Conservation (phyloP, 1,284 basidiomycete species). For the Apiotrichum domesticum region DNA sequence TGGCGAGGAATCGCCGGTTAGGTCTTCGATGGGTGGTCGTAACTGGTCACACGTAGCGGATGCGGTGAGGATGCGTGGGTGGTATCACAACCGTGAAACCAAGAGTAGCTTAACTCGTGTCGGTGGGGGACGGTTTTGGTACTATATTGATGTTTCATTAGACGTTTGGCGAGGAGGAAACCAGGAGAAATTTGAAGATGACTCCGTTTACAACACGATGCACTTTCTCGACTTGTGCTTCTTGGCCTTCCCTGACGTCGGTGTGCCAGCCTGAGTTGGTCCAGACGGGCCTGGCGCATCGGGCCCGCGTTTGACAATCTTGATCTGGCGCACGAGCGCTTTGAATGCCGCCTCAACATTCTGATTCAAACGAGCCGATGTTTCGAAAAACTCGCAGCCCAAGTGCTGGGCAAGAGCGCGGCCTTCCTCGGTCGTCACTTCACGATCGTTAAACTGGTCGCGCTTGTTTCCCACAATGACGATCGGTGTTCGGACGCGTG, state of each 20-base stretch:
- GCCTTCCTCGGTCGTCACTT: slow-evolving; percentile 85
- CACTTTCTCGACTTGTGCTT: slow-evolving; percentile 46
- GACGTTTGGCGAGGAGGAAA: background rate
- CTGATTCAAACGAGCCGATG: slow-evolving; percentile 87
- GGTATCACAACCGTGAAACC: too few species aligned
- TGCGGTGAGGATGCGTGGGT: too few species aligned
- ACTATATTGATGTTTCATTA: too few species aligned
- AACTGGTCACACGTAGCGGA: background rate
- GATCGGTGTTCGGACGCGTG: slow-evolving; percentile 34
- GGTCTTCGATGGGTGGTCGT: background rate
- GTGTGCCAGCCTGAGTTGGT: slow-evolving; percentile 1
- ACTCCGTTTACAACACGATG: slow-evolving; percentile 35
- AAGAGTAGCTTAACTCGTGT: background rate
- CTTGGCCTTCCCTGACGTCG: slow-evolving; percentile 26
- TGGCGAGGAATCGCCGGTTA: too few species aligned
- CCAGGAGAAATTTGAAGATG: background rate
- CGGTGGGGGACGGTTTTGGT: background rate
- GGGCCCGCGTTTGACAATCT: slow-evolving; percentile 26
- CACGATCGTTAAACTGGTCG: slow-evolving; percentile 69
- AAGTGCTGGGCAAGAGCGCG: slow-evolving; percentile 74
- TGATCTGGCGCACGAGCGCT: slow-evolving; percentile 81
- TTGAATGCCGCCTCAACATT: slow-evolving; percentile 94
- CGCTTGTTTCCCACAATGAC: slow-evolving; percentile 90
- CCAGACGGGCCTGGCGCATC: background rate
- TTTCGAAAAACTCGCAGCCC: slow-evolving; percentile 93